Evolutionary conservation across 1,139 yeast genomes (phyloP).

Genomic region (Saccharomyces hybrid): DNA sequence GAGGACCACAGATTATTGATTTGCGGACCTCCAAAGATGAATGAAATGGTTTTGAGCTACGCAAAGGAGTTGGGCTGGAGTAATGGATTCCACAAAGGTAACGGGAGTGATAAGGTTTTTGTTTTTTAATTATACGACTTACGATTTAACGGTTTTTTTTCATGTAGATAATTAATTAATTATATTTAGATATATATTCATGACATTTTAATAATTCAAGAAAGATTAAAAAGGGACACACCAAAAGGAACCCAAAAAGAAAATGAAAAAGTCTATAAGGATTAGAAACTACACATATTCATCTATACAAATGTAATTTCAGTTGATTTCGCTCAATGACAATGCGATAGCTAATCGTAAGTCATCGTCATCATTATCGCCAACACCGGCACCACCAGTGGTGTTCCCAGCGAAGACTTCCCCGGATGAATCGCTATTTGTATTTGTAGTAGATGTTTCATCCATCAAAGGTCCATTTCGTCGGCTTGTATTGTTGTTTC

Average conservation of each 20-base stretch:
- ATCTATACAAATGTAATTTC: neutral
- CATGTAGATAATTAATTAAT: neutral
- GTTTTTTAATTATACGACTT: slow-evolving; percentile 41
- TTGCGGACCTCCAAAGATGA: slow-evolving; percentile 76
- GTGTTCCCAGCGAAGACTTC: neutral
- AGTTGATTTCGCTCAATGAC: slow-evolving; percentile 29
- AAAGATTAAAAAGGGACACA: neutral
- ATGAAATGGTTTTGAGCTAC: slow-evolving; percentile 41
- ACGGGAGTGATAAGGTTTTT: slow-evolving; percentile 58
- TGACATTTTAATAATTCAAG: neutral
- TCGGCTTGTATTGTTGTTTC: neutral
- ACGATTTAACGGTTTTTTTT: neutral
- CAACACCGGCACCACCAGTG: neutral
- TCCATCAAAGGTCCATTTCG: slow-evolving; percentile 4
- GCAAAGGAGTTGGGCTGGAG: slow-evolving; percentile 60
- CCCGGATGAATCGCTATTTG: neutral
- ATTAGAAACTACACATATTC: neutral
- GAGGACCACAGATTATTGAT: slow-evolving; percentile 51
- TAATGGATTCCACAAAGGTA: slow-evolving; percentile 42
- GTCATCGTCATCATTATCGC: slow-evolving; percentile 22
- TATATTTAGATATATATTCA: neutral
- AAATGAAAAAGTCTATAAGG: slow-evolving; percentile 32
- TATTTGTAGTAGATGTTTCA: neutral
- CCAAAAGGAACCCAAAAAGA: neutral
- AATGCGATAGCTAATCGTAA: slow-evolving; percentile 30